A percentile compares a stretch with the other conserved stretches of the same genome.
These are phyloP conservation scores for Epichloe uncinata DNA, from an alignment of 2,329 filamentous ascomycete species.

Conservation along the genomic window DNA sequence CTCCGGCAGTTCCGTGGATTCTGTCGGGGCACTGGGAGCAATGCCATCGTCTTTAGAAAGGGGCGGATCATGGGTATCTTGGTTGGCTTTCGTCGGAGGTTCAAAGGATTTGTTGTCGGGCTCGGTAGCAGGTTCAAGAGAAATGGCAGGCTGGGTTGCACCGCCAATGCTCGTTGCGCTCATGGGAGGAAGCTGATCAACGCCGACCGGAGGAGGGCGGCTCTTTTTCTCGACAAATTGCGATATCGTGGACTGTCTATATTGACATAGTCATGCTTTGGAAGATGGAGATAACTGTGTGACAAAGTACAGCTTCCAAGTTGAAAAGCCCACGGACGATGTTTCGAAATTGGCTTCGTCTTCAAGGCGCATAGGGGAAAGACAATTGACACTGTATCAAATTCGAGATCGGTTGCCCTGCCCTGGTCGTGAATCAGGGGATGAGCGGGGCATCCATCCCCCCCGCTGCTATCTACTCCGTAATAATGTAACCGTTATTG, in stretches of 20 bases:
- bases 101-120: not conserved
- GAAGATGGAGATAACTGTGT: not conserved
- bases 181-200: slow-evolving; percentile 1
- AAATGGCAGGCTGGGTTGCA: not conserved
- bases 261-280: not conserved
- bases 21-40: not conserved
- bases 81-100: not conserved
- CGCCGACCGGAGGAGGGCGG: not conserved
- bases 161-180: slow-evolving; percentile 2
- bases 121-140: not conserved
- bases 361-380: not conserved
- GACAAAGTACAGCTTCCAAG: not conserved
- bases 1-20: not conserved
- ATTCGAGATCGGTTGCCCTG: not conserved
- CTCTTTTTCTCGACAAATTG: not conserved
- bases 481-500: not conserved
- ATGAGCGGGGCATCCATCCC: not conserved
- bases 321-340: not conserved
- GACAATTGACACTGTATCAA: not conserved
- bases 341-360: not conserved
- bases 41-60: not conserved
- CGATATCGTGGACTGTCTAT: not conserved
- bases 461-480: not conserved
- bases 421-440: not conserved
- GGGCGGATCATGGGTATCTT: not conserved